Base-by-base conservation (phyloP, 2,329 filamentous ascomycete species). In the Pyricularia pennisetigena region DNA sequence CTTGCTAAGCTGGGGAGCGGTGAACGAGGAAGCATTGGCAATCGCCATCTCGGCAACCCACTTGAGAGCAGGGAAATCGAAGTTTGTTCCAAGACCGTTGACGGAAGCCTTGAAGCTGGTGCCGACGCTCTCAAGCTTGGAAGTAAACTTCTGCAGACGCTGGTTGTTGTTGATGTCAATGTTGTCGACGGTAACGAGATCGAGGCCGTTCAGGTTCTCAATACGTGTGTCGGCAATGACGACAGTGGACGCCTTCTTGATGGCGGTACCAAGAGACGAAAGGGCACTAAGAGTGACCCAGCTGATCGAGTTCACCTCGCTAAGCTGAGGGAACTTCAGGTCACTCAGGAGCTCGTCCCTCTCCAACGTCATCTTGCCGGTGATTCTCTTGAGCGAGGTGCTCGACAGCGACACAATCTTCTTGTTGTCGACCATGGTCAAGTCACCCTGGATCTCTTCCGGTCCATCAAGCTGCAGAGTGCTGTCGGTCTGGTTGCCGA, bases 91-190 rank as follows among this genome's bases (percentile, higher is more conserved):
- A 72, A 86, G 81, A 76, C 90, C 90, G 84, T 99, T 99, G 83
- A 90, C 88, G 74, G 88, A 87, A 76, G 99, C 88, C 75, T 85
- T 88, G 67, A 97, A 82, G 64, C 83, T 79, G 68, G 86, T 83
- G 72, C 85, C 90, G 74, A 97, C 86, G 81, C 91, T 94, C 78
- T 85, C 85, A 69, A 98, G 85, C 77, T 90, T 86, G 79, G 93
- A 91, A 76, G 87, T 86, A 82, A 96, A 91, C 70, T 83, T 83
- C 76, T 86, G 87, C 74, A 99, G 85, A 76, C 90, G 89, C 70
- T 82, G 82, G 88, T 98, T 98, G 89, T 97, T 97, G 86, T 92
- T 90, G 80, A 99, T 90, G 78, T 91, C 83, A 77, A 99, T 86
- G 72, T 82, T 84, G 69, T 86, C 85, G 68, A 93, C 89, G n/a